These are phyloP conservation scores for Vachellia pachyceras DNA, from an alignment of 306 rosid species.

Conservation along the genomic window DNA sequence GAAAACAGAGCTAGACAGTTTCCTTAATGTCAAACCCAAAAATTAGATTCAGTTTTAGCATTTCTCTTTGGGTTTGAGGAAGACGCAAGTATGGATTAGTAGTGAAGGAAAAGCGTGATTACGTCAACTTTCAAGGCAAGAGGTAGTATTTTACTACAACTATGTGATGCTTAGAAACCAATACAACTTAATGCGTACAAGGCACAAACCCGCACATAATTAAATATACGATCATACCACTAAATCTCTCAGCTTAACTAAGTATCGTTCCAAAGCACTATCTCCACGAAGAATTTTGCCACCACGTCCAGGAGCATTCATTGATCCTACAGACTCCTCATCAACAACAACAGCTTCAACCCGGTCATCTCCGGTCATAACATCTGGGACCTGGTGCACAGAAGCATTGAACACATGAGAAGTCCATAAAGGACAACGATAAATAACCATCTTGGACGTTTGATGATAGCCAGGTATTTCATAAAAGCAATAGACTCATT, in stretches of 20 bases:
- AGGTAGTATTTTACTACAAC: neutral
- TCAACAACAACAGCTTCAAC: constrained; percentile 84
- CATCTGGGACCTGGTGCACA: constrained; percentile 77
- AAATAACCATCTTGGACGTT: neutral
- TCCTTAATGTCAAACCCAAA: neutral
- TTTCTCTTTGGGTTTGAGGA: neutral
- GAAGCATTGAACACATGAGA: constrained; percentile 32
- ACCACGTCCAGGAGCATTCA: constrained; percentile 59
- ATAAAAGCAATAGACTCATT: neutral
- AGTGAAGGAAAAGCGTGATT: neutral
- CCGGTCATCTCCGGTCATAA: constrained; percentile 63
- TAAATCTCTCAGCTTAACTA: constrained; percentile 55
- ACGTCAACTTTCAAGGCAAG: neutral
- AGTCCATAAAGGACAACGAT: neutral
- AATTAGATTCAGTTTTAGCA: neutral
- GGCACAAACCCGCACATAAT: constrained; percentile 2
- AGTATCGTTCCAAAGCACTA: constrained; percentile 68
- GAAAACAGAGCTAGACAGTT: neutral
- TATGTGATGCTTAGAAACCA: neutral
- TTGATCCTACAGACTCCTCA: constrained; percentile 69
- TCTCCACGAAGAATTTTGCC: constrained; percentile 78
- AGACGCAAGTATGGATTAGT: neutral
- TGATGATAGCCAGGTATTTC: constrained; percentile 15
- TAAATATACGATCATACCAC: constrained; percentile 54
- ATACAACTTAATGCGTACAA: neutral